Percentiles rank a stretch among this genome's conserved stretches.
phyloP scores from a whole-genome alignment of 2,329 filamentous ascomycete genomes.

The Diatrype stigma region DNA sequence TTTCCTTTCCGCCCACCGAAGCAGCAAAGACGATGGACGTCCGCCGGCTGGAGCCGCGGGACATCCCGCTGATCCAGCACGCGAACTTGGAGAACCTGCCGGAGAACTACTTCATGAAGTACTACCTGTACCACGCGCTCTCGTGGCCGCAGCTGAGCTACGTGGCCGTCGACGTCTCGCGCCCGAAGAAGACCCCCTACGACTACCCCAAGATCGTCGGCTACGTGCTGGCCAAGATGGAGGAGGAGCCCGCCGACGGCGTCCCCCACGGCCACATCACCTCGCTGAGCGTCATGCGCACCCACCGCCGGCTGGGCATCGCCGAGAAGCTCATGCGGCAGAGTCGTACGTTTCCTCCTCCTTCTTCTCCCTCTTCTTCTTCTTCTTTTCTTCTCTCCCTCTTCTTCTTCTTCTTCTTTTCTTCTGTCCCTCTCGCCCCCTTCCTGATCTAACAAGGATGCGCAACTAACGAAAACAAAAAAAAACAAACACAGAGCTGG shows the following conservation, averaged over 20 bases:
- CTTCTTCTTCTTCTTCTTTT: neutral
- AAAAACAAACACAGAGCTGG: constrained; percentile 58
- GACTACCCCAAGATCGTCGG: constrained; percentile 97
- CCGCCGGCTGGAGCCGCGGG: constrained; percentile 74
- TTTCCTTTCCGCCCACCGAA: too few species aligned
- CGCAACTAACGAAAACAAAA: constrained; percentile 4
- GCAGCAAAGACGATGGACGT: constrained; percentile 66
- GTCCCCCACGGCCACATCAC: constrained; percentile 96
- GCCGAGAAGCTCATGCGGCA: constrained; percentile 98
- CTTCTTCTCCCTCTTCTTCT: neutral
- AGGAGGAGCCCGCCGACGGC: constrained; percentile 91
- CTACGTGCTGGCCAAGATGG: constrained; percentile 99
- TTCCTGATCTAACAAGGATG: too few species aligned
- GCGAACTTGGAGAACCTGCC: constrained; percentile 98
- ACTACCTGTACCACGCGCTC: constrained; percentile 98
- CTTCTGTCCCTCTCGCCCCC: neutral
- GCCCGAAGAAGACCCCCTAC: constrained; percentile 71
- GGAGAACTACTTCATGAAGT: constrained; percentile 99
- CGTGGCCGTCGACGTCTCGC: constrained; percentile 87
- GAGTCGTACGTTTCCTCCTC: constrained; percentile 62
- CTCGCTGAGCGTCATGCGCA: constrained; percentile 91
- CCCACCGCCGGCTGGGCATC: constrained; percentile 83
- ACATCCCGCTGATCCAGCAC: constrained; percentile 91
- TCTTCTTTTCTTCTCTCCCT: constrained; percentile 3
- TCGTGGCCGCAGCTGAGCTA: constrained; percentile 97